Percentiles rank a stretch among this genome's conserved stretches.
Conservation (phyloP, 148 eudicot genomes). For the Cornus kousa region DNA sequence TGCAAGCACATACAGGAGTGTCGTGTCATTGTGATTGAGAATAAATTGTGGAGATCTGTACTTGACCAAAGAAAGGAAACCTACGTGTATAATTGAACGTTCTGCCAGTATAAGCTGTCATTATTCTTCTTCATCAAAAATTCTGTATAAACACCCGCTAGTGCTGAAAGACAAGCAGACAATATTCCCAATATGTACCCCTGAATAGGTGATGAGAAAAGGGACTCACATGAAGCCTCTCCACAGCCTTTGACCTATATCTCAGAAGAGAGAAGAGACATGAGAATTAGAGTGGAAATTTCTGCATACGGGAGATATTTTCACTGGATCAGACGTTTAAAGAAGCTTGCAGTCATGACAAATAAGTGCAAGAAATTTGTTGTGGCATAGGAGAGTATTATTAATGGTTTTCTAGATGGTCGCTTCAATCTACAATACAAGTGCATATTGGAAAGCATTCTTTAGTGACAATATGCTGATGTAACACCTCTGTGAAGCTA, state of each 20-base stretch:
- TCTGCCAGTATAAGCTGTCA: constrained; percentile 96
- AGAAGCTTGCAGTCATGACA: neutral
- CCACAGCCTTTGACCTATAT: constrained; percentile 93
- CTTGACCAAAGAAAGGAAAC: constrained; percentile 31
- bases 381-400: neutral
- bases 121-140: constrained; percentile 97
- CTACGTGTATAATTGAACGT: constrained; percentile 92
- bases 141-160: constrained; percentile 97
- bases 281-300: neutral
- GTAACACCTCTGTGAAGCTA: neutral
- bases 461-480: neutral
- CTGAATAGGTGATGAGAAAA: constrained; percentile 90
- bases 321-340: neutral
- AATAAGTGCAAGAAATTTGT: neutral
- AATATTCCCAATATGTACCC: constrained; percentile 89
- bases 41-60: neutral
- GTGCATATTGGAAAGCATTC: neutral
- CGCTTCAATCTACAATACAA: neutral
- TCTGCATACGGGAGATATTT: neutral
- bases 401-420: neutral
- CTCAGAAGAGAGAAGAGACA: neutral
- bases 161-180: constrained; percentile 97
- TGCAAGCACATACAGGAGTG: neutral
- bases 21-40: neutral
- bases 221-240: constrained; percentile 78